Evolutionary conservation across 2,329 filamentous ascomycete genomes (phyloP), one percentile per base, ranked within the genome.

Genomic region (Paecilomyces dactylethromorphus): DNA sequence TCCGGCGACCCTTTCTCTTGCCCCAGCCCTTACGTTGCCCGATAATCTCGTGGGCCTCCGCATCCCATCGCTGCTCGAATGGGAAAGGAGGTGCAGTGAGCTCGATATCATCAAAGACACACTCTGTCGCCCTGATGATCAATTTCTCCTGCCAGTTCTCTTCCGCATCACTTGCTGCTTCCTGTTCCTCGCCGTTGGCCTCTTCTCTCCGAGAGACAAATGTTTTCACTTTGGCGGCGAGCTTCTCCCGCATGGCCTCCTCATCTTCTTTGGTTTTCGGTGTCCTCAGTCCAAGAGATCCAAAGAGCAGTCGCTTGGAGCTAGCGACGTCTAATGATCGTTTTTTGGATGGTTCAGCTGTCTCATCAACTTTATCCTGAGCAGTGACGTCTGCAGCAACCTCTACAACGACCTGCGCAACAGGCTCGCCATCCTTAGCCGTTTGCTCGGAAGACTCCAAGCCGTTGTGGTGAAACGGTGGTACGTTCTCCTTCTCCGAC

Each of bases 71-170:
- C 72, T 97, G 92, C 15, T 89, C 80, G 5, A 66, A 59, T 0
- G 66, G 66, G 3, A 62, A 62, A 15, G 65, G 61, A 32, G 66
- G 62, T 2, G 60, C 39, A 1, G 58, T 63, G 0, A 68, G 49
- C 32, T 68, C 62, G 15, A 68, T 63, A 8, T 65, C 62, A 29
- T 68, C 64, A n/a, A 89, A 82, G 62, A 86, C 85, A 73, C 92
- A 97, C 71, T 97, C 93, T 0, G 95, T 90, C 22, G 91, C 92
- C 24, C 84, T 83, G 61, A 96, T 85, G 11, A 79, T 82, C 60
- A 97, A 87, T 64, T 86, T 91, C 3, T 84, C 77, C 64, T 84
- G 84, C 92, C 92, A 97, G 22, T 84, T 81, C 31, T 89, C 81
- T 0, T 82, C 75, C 52, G 85, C 80, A 52, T 83, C 77, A 29